Base-by-base conservation (phyloP, 257 asterid species). In the Osmanthus fragrans region DNA sequence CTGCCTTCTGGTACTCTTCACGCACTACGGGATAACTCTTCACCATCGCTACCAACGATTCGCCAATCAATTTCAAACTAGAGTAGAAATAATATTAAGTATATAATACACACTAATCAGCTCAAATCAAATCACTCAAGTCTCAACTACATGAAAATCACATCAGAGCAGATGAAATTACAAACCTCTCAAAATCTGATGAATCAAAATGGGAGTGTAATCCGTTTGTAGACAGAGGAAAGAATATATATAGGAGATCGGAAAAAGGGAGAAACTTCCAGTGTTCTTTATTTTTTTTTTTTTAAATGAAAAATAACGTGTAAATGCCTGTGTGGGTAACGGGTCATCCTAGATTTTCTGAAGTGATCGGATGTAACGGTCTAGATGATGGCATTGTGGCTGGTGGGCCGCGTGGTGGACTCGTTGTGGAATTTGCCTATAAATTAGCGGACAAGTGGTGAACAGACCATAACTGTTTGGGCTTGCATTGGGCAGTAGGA, bases 11-110 rank as follows among this genome's bases (percentile, higher is more conserved):
- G 34, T 91, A 91, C 83, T 91, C 91, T 47, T 80, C 73, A 65
- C 92, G 86, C 67, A 89, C 93, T 34, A 19, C 84, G 12, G 97
- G 95, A 34, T 91, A 91, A 18, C 79, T 81, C 80, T 91, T 89
- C 86, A 70, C 92, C 93, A 91, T 91, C 58, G 73, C 76, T 47
- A 51, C 64, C 39, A 58, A 51, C 69, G 47, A 58, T 69, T 30
- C 9, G 15, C n/a, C 37, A 19, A 19, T 15, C 42, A 7, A 25
- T 2, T 33, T 18, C n/a, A 25, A 18, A n/a, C 51, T 36, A 8
- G 21, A 49, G 12, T 10, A 7, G 66, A 25, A 12, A 6, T 33
- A 69, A 15, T 23, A 12, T 3, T 37, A 32, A 15, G 68, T 15
- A 6, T 25, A 11, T 32, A 3, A 29, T 30, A 76, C 65, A 79